A percentile compares a stretch with the other conserved stretches of the same genome.
These are phyloP conservation scores for Podila horticola DNA, from an alignment of 192 early-diverging fungal species.

Conservation along the genomic window DNA sequence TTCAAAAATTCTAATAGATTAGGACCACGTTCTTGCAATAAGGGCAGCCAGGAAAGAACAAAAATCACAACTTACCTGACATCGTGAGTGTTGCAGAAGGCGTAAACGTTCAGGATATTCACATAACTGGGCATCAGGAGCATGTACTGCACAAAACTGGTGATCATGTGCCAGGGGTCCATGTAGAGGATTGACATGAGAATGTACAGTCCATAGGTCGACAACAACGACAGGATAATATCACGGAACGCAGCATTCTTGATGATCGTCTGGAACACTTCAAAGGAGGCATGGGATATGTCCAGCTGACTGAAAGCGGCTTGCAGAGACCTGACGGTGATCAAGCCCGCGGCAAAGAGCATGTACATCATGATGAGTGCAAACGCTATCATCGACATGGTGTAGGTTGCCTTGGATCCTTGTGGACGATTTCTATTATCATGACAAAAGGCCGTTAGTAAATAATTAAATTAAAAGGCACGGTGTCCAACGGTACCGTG, in stretches of 20 bases:
- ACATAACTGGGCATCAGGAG: conserved; percentile 81
- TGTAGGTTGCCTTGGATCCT: conserved; percentile 65
- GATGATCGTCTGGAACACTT: conserved; percentile 51
- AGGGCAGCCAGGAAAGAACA: neutral
- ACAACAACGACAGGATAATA: conserved; percentile 64
- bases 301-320: conserved; percentile 51
- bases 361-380: conserved; percentile 66
- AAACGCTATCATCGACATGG: conserved; percentile 60
- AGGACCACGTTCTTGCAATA: neutral
- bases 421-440: conserved; percentile 79
- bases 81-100: conserved; percentile 88
- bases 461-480: too few relatives aligned
- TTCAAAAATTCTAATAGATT: neutral
- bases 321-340: conserved; percentile 56
- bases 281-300: conserved; percentile 22
- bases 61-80: conserved; percentile 56
- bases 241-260: conserved; percentile 60
- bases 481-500: too few relatives aligned
- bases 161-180: conserved; percentile 86
- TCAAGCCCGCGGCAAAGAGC: conserved; percentile 61
- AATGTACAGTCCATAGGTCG: conserved; percentile 78
- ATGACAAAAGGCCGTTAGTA: too few relatives aligned
- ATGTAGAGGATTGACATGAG: conserved; percentile 68
- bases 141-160: conserved; percentile 74
- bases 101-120: conserved; percentile 85